phyloP scores from a whole-genome alignment of 2,329 filamentous ascomycete species.

The Pseudogymnoascus sp. region DNA sequence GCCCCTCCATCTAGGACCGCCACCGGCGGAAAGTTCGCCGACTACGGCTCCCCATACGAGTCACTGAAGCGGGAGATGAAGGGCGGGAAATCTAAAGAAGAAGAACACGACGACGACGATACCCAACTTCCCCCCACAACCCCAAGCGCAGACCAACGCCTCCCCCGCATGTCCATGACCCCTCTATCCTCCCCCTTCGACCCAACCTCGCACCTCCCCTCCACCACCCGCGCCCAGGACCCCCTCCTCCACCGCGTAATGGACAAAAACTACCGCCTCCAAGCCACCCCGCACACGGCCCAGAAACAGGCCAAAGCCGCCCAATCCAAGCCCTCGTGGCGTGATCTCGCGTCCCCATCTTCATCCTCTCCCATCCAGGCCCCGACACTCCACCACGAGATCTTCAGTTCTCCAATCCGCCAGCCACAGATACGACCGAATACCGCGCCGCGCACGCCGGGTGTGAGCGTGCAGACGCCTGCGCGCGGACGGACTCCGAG shows the following conservation, averaged over 20 bases:
- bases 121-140: slow-evolving; percentile 31
- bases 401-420: slow-evolving; percentile 70
- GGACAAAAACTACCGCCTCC: slow-evolving; percentile 90
- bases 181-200: slow-evolving; percentile 50
- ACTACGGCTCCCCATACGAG: slow-evolving; percentile 71
- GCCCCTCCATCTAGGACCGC: slow-evolving; percentile 43
- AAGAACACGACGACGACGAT: slow-evolving; percentile 34
- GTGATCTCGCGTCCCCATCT: slow-evolving; percentile 32
- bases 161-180: slow-evolving; percentile 57
- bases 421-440: slow-evolving; percentile 28
- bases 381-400: slow-evolving; percentile 74
- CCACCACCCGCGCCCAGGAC: slow-evolving; percentile 43
- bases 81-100: slow-evolving; percentile 30
- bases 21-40: slow-evolving; percentile 45
- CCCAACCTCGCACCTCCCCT: slow-evolving; percentile 36
- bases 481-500: slow-evolving; percentile 41
- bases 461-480: slow-evolving; percentile 79
- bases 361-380: slow-evolving; percentile 72
- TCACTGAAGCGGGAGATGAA: slow-evolving; percentile 58
- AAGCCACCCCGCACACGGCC: slow-evolving; percentile 73
- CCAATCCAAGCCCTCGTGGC: slow-evolving; percentile 26
- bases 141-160: slow-evolving; percentile 34
- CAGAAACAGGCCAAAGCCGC: slow-evolving; percentile 32
- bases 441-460: slow-evolving; percentile 59
- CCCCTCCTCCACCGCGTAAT: slow-evolving; percentile 83